These are phyloP conservation scores for Phoenix roebelenii DNA, from an alignment of 176 grass and related monocot species.

Conservation along the genomic window DNA sequence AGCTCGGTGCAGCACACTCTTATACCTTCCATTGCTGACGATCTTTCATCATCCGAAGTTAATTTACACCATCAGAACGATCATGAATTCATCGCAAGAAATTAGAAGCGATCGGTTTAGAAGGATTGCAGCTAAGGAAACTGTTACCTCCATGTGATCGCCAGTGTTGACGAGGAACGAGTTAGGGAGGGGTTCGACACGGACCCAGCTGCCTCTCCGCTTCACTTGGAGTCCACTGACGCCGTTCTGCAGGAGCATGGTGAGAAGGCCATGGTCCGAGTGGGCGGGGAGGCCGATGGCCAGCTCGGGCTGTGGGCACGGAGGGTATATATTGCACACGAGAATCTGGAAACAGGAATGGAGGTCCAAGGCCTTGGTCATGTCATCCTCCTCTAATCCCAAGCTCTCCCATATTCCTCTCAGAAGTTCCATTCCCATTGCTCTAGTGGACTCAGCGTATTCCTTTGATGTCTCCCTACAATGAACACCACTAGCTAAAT, in stretches of 20 bases:
- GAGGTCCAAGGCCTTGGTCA: conserved; percentile 33
- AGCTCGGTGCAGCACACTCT: conserved; percentile 52
- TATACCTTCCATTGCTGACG: conserved; percentile 71
- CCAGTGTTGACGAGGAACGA: conserved; percentile 62
- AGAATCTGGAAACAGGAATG: conserved; percentile 54
- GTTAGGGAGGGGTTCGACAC: conserved; percentile 46
- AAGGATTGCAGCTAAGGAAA: too few relatives aligned
- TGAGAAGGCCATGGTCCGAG: conserved; percentile 71
- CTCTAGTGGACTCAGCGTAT: conserved; percentile 35
- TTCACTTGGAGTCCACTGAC: conserved; percentile 61
- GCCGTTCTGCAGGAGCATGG: conserved; percentile 62
- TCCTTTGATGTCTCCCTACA: conserved; percentile 35
- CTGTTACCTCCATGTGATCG: conserved; percentile 71
- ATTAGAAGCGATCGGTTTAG: too few relatives aligned
- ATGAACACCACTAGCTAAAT: not conserved
- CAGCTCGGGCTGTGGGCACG: conserved; percentile 10
- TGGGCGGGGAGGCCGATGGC: conserved; percentile 38
- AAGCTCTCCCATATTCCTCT: conserved; percentile 48
- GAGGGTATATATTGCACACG: conserved; percentile 49
- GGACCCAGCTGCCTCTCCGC: conserved; percentile 42
- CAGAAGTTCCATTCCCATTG: conserved; percentile 29
- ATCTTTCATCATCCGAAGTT: conserved; percentile 24
- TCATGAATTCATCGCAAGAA: too few relatives aligned
- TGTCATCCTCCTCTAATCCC: conserved; percentile 27
- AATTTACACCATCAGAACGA: too few relatives aligned